These are phyloP conservation scores for Penicillium steckii DNA, from an alignment of 495 filamentous ascomycete species.

Conservation along the genomic window DNA sequence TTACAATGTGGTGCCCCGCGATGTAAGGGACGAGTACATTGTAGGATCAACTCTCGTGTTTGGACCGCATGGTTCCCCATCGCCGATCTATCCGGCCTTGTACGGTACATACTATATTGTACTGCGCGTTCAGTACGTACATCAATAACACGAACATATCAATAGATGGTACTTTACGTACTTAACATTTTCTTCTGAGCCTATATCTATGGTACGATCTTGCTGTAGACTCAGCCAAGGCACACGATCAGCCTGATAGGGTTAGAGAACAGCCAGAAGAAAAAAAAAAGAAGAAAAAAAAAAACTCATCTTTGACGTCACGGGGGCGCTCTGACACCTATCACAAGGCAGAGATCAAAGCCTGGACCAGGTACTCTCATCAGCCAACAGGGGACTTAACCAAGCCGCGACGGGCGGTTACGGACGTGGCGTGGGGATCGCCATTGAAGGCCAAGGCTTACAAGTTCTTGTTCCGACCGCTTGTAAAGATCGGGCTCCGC, in stretches of 20 bases:
- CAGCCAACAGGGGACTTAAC: constrained; percentile 7
- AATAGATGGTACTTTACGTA: not conserved
- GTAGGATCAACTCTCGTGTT: not conserved
- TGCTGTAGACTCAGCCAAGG: not conserved
- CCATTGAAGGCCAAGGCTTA: constrained; percentile 16
- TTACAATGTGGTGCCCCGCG: constrained; percentile 19
- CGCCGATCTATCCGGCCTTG: constrained; percentile 1
- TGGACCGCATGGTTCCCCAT: constrained; percentile 23
- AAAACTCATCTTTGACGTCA: not conserved
- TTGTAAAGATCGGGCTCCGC: constrained; percentile 7
- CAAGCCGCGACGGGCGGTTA: constrained; percentile 10
- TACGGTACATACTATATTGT: too few species aligned
- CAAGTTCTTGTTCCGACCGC: constrained; percentile 21
- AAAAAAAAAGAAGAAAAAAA: not conserved
- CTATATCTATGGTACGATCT: not conserved
- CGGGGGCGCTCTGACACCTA: constrained; percentile 3
- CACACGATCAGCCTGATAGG: not conserved
- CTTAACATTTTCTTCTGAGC: too few species aligned
- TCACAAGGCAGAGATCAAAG: constrained; percentile 1
- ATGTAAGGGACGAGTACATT: constrained; percentile 19
- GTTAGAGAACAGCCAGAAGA: too few species aligned
- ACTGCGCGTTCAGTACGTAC: too few species aligned
- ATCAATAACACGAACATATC: not conserved
- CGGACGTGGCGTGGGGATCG: constrained; percentile 29
- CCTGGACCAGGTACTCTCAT: constrained; percentile 10